A percentile compares a stretch with the other conserved stretches of the same genome.
phyloP scores from a whole-genome alignment of 768 basidiomycete species.

The Filobasidium floriforme region DNA sequence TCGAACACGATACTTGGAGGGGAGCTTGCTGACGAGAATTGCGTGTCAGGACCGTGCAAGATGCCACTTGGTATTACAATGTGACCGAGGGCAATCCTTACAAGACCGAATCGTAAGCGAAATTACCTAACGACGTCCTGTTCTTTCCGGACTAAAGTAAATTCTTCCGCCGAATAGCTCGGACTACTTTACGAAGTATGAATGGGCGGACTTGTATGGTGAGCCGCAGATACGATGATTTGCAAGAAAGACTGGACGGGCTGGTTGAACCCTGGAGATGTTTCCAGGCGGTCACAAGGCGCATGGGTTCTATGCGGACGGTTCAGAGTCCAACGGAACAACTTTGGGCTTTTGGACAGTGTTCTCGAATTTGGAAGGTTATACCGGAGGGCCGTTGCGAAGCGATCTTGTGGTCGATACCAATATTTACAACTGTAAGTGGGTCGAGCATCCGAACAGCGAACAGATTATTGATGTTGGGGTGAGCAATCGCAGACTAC shows the following conservation, averaged over 20 bases:
- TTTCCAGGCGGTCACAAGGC: conserved; percentile 23
- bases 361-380: conserved; percentile 27
- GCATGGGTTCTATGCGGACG: conserved; percentile 32
- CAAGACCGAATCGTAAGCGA: background rate
- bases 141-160: too few species aligned
- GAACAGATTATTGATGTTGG: too few species aligned
- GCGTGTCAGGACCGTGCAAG: conserved; percentile 26
- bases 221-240: conserved; percentile 4
- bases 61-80: conserved; percentile 32
- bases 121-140: too few species aligned
- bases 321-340: conserved; percentile 20
- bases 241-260: too few species aligned
- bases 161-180: too few species aligned
- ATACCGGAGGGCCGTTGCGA: conserved; percentile 26
- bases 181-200: conserved; percentile 36
- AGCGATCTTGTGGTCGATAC: conserved; percentile 31
- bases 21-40: too few species aligned
- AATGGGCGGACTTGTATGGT: conserved; percentile 21
- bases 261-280: too few species aligned
- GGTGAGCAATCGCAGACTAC: conserved; percentile 10
- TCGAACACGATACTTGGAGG: too few species aligned
- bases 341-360: conserved; percentile 30
- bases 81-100: conserved; percentile 17
- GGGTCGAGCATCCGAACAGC: too few species aligned
- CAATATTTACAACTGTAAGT: conserved; percentile 24